Conservation (phyloP, 164 flowering plant genomes). For the Vitis cinerea region DNA sequence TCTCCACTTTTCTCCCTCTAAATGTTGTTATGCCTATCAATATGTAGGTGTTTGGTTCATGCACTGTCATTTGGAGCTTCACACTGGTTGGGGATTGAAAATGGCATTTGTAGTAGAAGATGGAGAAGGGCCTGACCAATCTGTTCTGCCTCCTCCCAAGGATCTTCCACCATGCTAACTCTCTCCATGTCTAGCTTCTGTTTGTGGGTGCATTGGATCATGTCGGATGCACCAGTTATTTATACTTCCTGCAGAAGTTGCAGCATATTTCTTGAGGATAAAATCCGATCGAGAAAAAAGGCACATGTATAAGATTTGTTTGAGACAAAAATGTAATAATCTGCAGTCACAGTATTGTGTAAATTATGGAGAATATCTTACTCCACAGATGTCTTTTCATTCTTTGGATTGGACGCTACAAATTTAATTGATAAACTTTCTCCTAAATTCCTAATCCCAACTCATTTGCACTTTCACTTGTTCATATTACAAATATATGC, state of each 20-base stretch:
- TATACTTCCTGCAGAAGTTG: slow-evolving; percentile 4
- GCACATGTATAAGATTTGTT: neutral
- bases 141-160: slow-evolving; percentile 58
- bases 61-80: slow-evolving; percentile 74
- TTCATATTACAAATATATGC: too few species aligned
- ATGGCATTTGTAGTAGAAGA: slow-evolving; percentile 63
- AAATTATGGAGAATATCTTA: too few species aligned
- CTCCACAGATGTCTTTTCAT: too few species aligned
- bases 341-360: too few species aligned
- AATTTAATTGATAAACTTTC: too few species aligned
- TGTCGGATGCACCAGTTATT: neutral
- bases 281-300: neutral
- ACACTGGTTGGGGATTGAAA: slow-evolving; percentile 66
- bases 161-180: slow-evolving; percentile 66
- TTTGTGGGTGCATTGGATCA: neutral
- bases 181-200: neutral
- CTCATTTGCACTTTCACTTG: too few species aligned
- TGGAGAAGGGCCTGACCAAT: slow-evolving; percentile 43
- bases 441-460: too few species aligned
- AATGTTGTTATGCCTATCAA: neutral
- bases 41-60: slow-evolving; percentile 65
- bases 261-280: neutral
- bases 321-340: too few species aligned
- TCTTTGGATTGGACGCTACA: too few species aligned
- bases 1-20: too few species aligned